Evolutionary conservation across 164 flowering plant genomes (phyloP).

Genomic region (Aristolochia californica): DNA sequence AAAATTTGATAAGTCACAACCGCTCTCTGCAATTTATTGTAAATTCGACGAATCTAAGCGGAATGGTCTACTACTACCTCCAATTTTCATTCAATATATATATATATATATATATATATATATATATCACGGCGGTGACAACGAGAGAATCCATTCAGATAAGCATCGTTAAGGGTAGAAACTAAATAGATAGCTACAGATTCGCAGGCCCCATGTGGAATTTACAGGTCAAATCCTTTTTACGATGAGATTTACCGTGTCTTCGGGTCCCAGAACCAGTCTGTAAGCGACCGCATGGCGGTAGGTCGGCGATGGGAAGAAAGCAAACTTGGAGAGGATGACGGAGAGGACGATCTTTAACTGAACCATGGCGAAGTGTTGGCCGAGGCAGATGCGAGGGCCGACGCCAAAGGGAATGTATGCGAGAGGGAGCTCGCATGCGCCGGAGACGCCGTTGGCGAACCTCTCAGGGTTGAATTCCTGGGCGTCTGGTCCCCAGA

Average conservation of each 20-base stretch:
- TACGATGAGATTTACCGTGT: constrained; percentile 17
- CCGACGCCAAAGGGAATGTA: constrained; percentile 13
- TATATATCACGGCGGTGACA: too few species aligned
- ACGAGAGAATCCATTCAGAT: too few species aligned
- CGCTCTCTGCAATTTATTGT: too few species aligned
- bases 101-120: too few species aligned
- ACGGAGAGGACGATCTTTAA: constrained; percentile 5
- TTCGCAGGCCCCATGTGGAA: too few species aligned
- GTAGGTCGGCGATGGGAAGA: constrained; percentile 18
- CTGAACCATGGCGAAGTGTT: constrained; percentile 8
- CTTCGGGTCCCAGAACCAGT: constrained; percentile 16
- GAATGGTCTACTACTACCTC: too few species aligned
- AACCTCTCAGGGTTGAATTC: constrained; percentile 14
- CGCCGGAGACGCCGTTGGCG: constrained; percentile 6
- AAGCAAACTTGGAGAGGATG: constrained; percentile 7
- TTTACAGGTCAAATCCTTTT: not conserved
- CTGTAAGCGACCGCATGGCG: constrained; percentile 11
- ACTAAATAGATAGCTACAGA: too few species aligned
- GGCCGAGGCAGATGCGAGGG: constrained; percentile 7
- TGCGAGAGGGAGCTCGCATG: constrained; percentile 12
- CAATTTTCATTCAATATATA: too few species aligned
- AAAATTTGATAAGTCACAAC: too few species aligned
- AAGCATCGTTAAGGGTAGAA: too few species aligned
- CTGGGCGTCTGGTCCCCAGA: constrained; percentile 16
- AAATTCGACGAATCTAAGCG: too few species aligned